These are phyloP conservation scores for Trametes sanguinea DNA, from an alignment of 768 basidiomycete species.

Conservation along the genomic window DNA sequence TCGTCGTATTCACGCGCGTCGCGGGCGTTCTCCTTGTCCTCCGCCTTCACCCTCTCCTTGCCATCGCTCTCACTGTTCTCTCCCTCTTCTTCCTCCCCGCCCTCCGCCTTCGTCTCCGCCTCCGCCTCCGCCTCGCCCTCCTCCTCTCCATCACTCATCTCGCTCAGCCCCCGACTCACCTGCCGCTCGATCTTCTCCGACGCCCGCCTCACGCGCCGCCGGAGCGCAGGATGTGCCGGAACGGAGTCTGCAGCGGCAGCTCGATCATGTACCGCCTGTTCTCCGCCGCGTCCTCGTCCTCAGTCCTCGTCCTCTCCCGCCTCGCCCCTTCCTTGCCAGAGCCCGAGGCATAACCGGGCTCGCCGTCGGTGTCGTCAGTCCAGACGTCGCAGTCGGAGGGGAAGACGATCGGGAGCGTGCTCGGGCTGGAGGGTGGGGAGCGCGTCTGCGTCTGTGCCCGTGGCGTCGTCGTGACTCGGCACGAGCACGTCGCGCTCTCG, in stretches of 20 bases:
- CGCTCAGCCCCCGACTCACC: constrained; percentile 27
- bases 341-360: neutral
- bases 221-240: constrained; percentile 30
- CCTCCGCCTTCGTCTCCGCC: neutral
- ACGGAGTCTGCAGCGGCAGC: constrained; percentile 29
- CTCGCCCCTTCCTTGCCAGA: neutral
- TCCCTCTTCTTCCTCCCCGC: no score
- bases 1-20: neutral
- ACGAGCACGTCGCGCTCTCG: no score
- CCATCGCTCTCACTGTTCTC: neutral
- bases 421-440: constrained; percentile 18
- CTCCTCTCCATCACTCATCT: constrained; percentile 27
- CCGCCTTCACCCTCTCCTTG: neutral
- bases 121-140: constrained; percentile 19
- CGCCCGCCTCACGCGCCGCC: constrained; percentile 32
- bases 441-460: neutral
- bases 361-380: constrained; percentile 6
- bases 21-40: neutral
- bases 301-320: neutral
- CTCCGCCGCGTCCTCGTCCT: neutral
- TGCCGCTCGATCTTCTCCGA: constrained; percentile 29
- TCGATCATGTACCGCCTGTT: constrained; percentile 24
- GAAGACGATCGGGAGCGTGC: constrained; percentile 17
- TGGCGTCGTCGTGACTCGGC: no score
- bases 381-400: constrained; percentile 11